Conservation (phyloP, 768 basidiomycete genomes). For the Mycena vulgaris region DNA sequence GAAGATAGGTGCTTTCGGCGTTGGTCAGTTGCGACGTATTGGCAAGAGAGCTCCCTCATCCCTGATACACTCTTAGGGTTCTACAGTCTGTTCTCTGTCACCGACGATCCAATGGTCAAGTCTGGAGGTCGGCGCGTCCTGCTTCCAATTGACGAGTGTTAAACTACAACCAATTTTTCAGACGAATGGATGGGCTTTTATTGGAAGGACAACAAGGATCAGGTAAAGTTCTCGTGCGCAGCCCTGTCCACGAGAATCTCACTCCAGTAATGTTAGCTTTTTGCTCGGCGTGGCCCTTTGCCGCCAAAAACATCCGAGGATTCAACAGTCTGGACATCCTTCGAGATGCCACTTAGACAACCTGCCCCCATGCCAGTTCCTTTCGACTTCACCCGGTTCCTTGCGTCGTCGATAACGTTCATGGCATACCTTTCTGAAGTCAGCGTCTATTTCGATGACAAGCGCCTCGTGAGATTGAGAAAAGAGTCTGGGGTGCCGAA, state of each 20-base stretch:
- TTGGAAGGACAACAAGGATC: conserved; percentile 95
- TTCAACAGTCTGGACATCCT: conserved; percentile 81
- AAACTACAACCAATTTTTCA: conserved; percentile 46
- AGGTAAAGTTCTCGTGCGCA: conserved; percentile 62
- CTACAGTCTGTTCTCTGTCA: conserved; percentile 87
- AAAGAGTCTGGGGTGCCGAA: conserved; percentile 73
- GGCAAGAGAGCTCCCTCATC: background rate
- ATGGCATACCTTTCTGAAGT: conserved; percentile 86
- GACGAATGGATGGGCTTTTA: conserved; percentile 97
- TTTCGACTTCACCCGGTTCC: conserved; percentile 91
- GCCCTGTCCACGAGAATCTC: conserved; percentile 9
- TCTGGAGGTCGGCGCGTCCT: conserved; percentile 71
- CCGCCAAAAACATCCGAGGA: conserved; percentile 52
- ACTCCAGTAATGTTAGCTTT: conserved; percentile 66
- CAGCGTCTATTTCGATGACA: conserved; percentile 87
- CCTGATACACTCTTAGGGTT: conserved; percentile 61
- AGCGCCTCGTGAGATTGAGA: conserved; percentile 74
- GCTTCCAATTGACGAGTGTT: conserved; percentile 37
- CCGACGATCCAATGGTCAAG: conserved; percentile 86
- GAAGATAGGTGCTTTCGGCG: conserved; percentile 95
- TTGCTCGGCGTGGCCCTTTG: conserved; percentile 83
- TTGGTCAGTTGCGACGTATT: conserved; percentile 9
- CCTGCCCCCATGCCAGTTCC: conserved; percentile 83
- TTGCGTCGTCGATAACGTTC: conserved; percentile 94
- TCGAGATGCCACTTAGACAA: conserved; percentile 91